These are phyloP conservation scores for Neolentinus lepideus DNA, from an alignment of 1,284 basidiomycete genomes.

Conservation along the genomic window DNA sequence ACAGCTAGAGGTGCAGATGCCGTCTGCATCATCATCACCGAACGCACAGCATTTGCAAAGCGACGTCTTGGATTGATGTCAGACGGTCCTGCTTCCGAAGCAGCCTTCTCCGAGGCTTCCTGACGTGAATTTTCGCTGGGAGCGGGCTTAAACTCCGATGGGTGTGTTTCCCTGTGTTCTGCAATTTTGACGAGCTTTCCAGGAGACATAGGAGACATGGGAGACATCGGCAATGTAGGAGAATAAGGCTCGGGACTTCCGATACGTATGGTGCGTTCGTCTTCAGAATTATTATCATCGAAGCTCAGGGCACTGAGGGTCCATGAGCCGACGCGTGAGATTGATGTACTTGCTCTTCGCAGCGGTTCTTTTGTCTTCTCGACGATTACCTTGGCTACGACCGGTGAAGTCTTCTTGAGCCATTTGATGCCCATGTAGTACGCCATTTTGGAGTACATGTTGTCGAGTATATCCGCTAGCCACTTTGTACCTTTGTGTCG, in stretches of 20 bases:
- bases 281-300: slow-evolving; percentile 9
- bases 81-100: slow-evolving; percentile 7
- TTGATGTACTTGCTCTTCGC: background rate
- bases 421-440: slow-evolving; percentile 30
- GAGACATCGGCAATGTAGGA: too few species aligned
- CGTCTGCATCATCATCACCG: slow-evolving; percentile 38
- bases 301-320: slow-evolving; percentile 9
- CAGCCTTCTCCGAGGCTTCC: slow-evolving; percentile 5
- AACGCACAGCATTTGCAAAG: slow-evolving; percentile 36
- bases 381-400: background rate
- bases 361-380: background rate
- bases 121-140: background rate
- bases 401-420: slow-evolving; percentile 10
- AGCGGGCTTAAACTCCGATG: background rate
- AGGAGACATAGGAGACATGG: slow-evolving; percentile 9
- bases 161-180: background rate
- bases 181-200: slow-evolving; percentile 9
- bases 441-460: slow-evolving; percentile 35
- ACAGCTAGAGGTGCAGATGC: slow-evolving; percentile 18
- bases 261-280: slow-evolving; percentile 10
- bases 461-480: slow-evolving; percentile 61
- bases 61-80: slow-evolving; percentile 22
- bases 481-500: slow-evolving; percentile 67
- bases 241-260: slow-evolving; percentile 14
- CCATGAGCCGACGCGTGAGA: slow-evolving; percentile 4